Evolutionary conservation across 495 filamentous ascomycete genomes (phyloP).

Genomic region (Viridothelium virens): DNA sequence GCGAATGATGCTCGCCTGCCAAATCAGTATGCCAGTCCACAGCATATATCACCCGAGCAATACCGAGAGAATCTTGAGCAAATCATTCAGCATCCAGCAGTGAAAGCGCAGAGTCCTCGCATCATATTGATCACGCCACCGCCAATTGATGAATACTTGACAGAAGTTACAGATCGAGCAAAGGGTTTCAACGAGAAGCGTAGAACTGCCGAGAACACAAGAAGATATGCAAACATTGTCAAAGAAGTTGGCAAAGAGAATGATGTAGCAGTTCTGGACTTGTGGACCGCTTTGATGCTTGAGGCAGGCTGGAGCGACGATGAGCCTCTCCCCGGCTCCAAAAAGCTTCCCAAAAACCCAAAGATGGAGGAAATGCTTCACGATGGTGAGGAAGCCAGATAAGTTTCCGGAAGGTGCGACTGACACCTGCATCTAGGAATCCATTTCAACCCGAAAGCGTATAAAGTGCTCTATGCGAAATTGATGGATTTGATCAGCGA

Average conservation of each 20-base stretch:
- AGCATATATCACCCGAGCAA: conserved; percentile 64
- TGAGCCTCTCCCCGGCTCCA: conserved; percentile 46
- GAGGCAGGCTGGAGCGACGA: conserved; percentile 55
- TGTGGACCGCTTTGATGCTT: conserved; percentile 66
- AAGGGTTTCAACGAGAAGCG: conserved; percentile 44
- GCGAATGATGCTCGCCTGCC: conserved; percentile 76
- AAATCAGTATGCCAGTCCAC: conserved; percentile 43
- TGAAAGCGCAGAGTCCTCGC: conserved; percentile 51
- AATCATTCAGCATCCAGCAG: conserved; percentile 60
- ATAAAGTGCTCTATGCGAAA: conserved; percentile 50
- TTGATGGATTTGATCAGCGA: conserved; percentile 46
- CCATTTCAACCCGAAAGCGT: conserved; percentile 56
- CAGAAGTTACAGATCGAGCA: conserved; percentile 45
- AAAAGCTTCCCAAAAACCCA: conserved; percentile 31
- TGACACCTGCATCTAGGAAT: conserved; percentile 37
- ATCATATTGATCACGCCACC: conserved; percentile 73
- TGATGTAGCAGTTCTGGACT: conserved; percentile 59
- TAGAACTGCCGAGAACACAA: conserved; percentile 56
- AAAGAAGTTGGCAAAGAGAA: conserved; percentile 56
- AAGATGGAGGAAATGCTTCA: conserved; percentile 16
- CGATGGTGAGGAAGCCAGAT: background rate
- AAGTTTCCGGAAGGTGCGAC: background rate
- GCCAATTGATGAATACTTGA: conserved; percentile 69
- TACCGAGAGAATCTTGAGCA: conserved; percentile 63
- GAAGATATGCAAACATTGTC: conserved; percentile 62